Conservation (phyloP, 2,329 filamentous ascomycete genomes). For the Hypoxylon sp. region DNA sequence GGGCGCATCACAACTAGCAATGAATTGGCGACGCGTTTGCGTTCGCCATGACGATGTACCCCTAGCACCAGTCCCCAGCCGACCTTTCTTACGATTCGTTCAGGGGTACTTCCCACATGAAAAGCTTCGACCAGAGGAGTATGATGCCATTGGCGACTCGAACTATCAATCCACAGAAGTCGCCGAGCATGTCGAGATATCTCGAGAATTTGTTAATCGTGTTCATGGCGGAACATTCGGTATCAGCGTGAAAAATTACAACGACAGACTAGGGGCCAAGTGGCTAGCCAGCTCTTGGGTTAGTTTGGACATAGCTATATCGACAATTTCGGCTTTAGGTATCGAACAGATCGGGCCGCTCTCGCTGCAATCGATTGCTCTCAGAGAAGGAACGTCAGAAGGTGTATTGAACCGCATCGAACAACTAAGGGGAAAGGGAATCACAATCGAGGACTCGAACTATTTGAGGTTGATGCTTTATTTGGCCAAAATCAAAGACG, state of each 20-base stretch:
- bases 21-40: constrained; percentile 62
- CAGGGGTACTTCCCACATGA: constrained; percentile 59
- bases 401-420: constrained; percentile 70
- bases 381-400: constrained; percentile 69
- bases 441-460: constrained; percentile 70
- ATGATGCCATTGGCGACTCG: constrained; percentile 35
- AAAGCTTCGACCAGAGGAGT: constrained; percentile 56
- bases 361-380: constrained; percentile 81
- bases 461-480: constrained; percentile 75
- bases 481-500: constrained; percentile 70
- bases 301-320: constrained; percentile 76
- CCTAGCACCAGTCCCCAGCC: constrained; percentile 53
- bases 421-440: constrained; percentile 71
- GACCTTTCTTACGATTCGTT: constrained; percentile 63
- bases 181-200: constrained; percentile 40
- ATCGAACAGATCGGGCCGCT: constrained; percentile 79
- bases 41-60: constrained; percentile 59
- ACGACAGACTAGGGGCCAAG: constrained; percentile 79
- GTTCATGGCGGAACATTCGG: constrained; percentile 57
- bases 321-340: constrained; percentile 76
- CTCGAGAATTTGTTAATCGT: constrained; percentile 55
- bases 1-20: constrained; percentile 60
- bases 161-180: constrained; percentile 28
- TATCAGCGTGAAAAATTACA: constrained; percentile 63
- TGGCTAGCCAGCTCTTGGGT: constrained; percentile 82